Evolutionary conservation across 2,329 filamentous ascomycete genomes (phyloP), one percentile per base, ranked within the genome.

Genomic region (Botrytis deweyae): DNA sequence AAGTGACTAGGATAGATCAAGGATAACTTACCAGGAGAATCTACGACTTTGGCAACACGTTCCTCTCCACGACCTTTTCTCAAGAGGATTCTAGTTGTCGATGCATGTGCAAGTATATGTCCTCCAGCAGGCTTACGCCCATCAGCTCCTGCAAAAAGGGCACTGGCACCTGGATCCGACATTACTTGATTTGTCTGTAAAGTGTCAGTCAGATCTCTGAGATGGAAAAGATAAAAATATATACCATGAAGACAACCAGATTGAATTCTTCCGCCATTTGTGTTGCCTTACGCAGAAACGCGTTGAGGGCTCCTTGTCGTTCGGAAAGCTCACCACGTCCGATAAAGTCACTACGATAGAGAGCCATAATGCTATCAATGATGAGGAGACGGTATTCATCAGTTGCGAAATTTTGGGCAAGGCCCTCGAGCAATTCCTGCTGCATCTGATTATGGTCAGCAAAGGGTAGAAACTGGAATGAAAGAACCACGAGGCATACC

Each of bases 181-280:
- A 92, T 90, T 52, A 92, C 90, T 82, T 92, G 90, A 76, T 92
- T 92, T 71, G 90, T 92, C 88, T 88, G 42, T 8, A 61, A 29
- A 40, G 2, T 42, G 42, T 75, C 25, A 75, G 62, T 25, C 25
- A 18, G 9, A 42, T 52, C 49, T 20, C 40, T 58, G 36, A 29
- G 38, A 22, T 58, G 36, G 29, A 58, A 49, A 49, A 46, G 25
- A 18, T 20, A 62, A 58, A 55, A 79, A 76, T 80, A 88, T 87
- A 86, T 80, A 88, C 87, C 87, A 90, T 88, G 74, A 90, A 83
- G 68, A 90, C 88, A 67, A 87, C 88, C 74, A 92, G 84, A 78
- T 92, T 92, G 83, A 92, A 92, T 78, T 92, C 90, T 82, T 91
- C 89, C 55, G 90, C 89, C 83, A 91, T 89, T 80, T 90, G 88